Evolutionary conservation across 306 rosid species (phyloP).

Genomic region (Boehmeria nivea): DNA sequence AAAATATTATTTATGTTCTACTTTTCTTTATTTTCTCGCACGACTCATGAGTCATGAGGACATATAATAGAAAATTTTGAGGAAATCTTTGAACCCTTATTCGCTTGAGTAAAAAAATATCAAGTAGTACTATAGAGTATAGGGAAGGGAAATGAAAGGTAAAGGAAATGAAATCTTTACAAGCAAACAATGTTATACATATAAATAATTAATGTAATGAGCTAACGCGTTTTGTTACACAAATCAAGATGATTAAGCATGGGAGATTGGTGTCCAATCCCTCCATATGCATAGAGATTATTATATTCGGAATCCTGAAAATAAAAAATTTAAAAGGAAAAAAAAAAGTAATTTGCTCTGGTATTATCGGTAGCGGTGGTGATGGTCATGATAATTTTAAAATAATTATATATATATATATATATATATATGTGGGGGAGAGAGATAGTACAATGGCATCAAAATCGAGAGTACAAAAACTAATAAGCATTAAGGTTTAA

Average conservation of each 20-base stretch:
- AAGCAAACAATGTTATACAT: too few species aligned
- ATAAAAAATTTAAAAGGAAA: not conserved
- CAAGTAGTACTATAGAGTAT: too few species aligned
- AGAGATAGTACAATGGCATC: conserved; percentile 20
- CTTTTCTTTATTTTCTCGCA: not conserved
- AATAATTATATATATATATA: not conserved
- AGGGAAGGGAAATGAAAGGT: too few species aligned
- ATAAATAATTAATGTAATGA: too few species aligned
- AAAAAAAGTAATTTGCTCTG: not conserved
- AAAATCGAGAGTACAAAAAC: not conserved
- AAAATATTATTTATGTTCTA: not conserved
- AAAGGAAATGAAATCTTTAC: too few species aligned
- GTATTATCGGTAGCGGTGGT: conserved; percentile 12
- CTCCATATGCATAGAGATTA: conserved; percentile 3
- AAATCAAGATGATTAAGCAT: not conserved
- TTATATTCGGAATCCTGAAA: not conserved
- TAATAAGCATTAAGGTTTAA: too few species aligned
- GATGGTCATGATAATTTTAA: conserved; percentile 17
- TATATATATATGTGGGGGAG: not conserved
- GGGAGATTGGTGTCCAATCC: conserved; percentile 1
- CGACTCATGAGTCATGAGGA: too few species aligned
- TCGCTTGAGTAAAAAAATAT: too few species aligned
- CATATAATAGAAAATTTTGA: too few species aligned
- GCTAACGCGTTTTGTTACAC: not conserved
- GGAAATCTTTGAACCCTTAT: too few species aligned